Evolutionary conservation across 495 filamentous ascomycete genomes (phyloP).

Genomic region (Podospora fimiseda): DNA sequence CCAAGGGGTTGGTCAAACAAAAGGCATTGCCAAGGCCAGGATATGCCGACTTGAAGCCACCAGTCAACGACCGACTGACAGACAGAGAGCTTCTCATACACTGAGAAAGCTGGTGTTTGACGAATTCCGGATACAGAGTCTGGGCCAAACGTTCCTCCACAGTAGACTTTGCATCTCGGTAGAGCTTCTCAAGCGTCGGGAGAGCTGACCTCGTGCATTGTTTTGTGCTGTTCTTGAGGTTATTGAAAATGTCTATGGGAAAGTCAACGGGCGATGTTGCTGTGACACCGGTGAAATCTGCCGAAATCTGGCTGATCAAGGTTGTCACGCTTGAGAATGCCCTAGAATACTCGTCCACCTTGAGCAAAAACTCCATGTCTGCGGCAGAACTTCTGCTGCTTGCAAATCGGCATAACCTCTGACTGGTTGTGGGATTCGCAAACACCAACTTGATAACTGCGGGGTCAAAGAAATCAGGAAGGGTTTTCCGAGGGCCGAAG

Average conservation of each 20-base stretch:
- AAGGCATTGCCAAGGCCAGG: conserved; percentile 34
- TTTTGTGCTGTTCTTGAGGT: conserved; percentile 38
- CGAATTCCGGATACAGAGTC: conserved; percentile 45
- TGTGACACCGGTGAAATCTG: conserved; percentile 34
- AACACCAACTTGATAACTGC: conserved; percentile 44
- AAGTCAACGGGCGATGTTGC: conserved; percentile 39
- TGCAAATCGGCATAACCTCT: conserved; percentile 39
- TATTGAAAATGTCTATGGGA: conserved; percentile 23
- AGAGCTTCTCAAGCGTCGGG: conserved; percentile 40
- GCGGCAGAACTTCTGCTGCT: conserved; percentile 35
- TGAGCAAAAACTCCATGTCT: conserved; percentile 44
- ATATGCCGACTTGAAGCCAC: conserved; percentile 18
- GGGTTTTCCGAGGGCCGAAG: neutral
- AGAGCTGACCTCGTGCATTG: conserved; percentile 30
- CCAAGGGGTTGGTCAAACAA: conserved; percentile 25
- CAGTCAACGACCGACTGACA: conserved; percentile 1
- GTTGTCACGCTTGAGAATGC: conserved; percentile 33
- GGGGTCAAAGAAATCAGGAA: conserved; percentile 38
- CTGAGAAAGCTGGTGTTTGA: conserved; percentile 32
- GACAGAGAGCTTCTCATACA: conserved; percentile 23
- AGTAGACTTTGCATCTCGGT: conserved; percentile 35
- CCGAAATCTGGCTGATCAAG: conserved; percentile 40
- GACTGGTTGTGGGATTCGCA: conserved; percentile 37
- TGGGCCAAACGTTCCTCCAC: conserved; percentile 39
- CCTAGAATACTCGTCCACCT: conserved; percentile 35